A percentile compares a stretch with the other conserved stretches of the same genome.
Conservation (phyloP, 768 basidiomycete genomes). For the Arthromyces matolae region DNA sequence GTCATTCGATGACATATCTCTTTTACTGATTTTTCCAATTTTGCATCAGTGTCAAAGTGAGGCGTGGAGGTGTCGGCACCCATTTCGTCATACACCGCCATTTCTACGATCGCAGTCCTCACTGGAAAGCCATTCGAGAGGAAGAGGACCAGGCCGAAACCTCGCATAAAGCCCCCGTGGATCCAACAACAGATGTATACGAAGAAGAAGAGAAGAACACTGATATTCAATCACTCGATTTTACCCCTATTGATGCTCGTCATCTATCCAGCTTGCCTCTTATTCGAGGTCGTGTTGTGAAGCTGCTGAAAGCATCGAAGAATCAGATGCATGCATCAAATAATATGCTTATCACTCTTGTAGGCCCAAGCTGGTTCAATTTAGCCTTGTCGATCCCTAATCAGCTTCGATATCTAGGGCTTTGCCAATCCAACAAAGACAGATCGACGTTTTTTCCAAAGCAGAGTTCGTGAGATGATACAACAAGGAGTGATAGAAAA, state of each 20-base stretch:
- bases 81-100: slow-evolving; percentile 81
- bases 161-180: slow-evolving; percentile 13
- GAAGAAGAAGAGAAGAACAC: slow-evolving; percentile 34
- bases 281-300: slow-evolving; percentile 66
- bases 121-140: slow-evolving; percentile 74
- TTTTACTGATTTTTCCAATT: slow-evolving; percentile 2
- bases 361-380: slow-evolving; percentile 32
- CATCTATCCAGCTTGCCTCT: slow-evolving; percentile 75
- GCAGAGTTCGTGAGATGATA: slow-evolving; percentile 67
- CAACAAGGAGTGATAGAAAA: slow-evolving; percentile 73
- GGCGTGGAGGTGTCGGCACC: slow-evolving; percentile 70
- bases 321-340: slow-evolving; percentile 69
- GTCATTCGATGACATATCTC: background rate
- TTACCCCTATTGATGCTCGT: slow-evolving; percentile 73
- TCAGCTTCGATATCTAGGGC: slow-evolving; percentile 49
- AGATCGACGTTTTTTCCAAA: slow-evolving; percentile 80
- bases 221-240: slow-evolving; percentile 37
- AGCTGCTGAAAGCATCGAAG: slow-evolving; percentile 65
- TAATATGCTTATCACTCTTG: slow-evolving; percentile 76
- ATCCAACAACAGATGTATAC: slow-evolving; percentile 20
- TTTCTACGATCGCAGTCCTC: slow-evolving; percentile 70
- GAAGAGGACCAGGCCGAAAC: slow-evolving; percentile 58
- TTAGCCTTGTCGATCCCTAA: background rate
- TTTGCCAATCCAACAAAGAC: slow-evolving; percentile 71
- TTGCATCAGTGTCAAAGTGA: slow-evolving; percentile 62